A percentile compares a stretch with the other conserved stretches of the same genome.
These are phyloP conservation scores for Corylus heterophylla DNA, from an alignment of 306 rosid genomes.

Conservation along the genomic window DNA sequence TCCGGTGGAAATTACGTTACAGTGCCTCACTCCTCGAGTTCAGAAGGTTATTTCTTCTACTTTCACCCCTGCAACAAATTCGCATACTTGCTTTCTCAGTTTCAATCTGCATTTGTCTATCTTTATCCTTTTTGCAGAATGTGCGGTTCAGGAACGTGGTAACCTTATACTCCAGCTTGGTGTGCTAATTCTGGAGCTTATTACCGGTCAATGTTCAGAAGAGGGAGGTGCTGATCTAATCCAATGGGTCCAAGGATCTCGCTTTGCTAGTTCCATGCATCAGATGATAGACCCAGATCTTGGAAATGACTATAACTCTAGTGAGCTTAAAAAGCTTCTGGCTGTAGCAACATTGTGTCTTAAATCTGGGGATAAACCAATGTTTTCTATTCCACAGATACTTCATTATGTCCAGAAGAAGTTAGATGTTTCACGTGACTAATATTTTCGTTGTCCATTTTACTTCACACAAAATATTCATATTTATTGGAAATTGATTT, in stretches of 20 bases:
- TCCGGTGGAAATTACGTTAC: conserved; percentile 38
- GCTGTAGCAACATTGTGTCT: conserved; percentile 83
- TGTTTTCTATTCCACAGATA: conserved; percentile 67
- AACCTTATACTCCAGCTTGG: conserved; percentile 79
- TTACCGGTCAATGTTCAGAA: conserved; percentile 85
- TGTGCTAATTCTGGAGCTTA: conserved; percentile 77
- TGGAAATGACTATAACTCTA: conserved; percentile 63
- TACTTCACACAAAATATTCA: neutral
- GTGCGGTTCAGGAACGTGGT: conserved; percentile 49
- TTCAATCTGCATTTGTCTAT: conserved; percentile 6
- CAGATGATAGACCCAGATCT: conserved; percentile 95
- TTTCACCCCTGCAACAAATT: neutral
- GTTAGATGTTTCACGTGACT: conserved; percentile 39
- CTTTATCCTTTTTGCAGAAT: conserved; percentile 46
- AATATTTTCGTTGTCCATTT: conserved; percentile 8
- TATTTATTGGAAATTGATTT: conserved; percentile 8
- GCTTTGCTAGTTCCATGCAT: conserved; percentile 64
- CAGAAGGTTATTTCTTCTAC: conserved; percentile 53
- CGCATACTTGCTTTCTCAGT: neutral
- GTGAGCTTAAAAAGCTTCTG: conserved; percentile 73
- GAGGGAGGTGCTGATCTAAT: conserved; percentile 65
- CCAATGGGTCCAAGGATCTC: conserved; percentile 78
- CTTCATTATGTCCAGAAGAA: conserved; percentile 72
- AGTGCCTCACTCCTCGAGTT: conserved; percentile 37
- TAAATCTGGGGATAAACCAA: conserved; percentile 63